These are phyloP conservation scores for Apiospora aurea DNA, from an alignment of 2,329 filamentous ascomycete species.

Conservation along the genomic window DNA sequence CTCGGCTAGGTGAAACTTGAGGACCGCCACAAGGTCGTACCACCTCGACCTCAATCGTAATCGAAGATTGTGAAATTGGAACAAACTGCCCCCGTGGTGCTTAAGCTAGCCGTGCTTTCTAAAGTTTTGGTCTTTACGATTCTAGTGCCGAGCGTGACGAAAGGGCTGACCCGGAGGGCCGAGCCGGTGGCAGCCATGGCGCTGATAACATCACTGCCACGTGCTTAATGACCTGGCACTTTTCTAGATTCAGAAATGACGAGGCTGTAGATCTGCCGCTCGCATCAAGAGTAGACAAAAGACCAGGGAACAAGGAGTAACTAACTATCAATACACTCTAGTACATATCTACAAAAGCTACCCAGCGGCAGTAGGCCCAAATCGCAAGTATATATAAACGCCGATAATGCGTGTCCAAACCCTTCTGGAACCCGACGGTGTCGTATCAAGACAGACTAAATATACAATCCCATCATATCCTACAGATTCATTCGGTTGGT, in stretches of 20 bases:
- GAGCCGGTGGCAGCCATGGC: background rate
- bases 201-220: background rate
- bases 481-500: background rate
- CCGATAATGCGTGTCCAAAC: background rate
- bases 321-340: background rate
- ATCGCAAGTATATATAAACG: background rate
- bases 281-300: too few relatives aligned
- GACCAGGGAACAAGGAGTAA: background rate
- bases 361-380: background rate
- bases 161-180: slow-evolving; percentile 1
- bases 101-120: background rate
- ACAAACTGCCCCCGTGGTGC: background rate
- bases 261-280: too few relatives aligned
- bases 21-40: too few relatives aligned
- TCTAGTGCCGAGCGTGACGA: background rate
- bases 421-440: background rate
- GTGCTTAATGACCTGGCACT: too few relatives aligned
- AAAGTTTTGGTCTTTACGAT: background rate
- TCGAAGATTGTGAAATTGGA: too few relatives aligned
- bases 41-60: background rate
- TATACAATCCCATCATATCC: background rate
- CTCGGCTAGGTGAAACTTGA: too few relatives aligned
- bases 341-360: background rate
- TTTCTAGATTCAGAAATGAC: too few relatives aligned
- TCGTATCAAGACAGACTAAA: background rate